Evolutionary conservation across 805 yeast species (phyloP), one percentile per base, ranked within the genome.

Genomic region (Metschnikowia chrysomelidarum): DNA sequence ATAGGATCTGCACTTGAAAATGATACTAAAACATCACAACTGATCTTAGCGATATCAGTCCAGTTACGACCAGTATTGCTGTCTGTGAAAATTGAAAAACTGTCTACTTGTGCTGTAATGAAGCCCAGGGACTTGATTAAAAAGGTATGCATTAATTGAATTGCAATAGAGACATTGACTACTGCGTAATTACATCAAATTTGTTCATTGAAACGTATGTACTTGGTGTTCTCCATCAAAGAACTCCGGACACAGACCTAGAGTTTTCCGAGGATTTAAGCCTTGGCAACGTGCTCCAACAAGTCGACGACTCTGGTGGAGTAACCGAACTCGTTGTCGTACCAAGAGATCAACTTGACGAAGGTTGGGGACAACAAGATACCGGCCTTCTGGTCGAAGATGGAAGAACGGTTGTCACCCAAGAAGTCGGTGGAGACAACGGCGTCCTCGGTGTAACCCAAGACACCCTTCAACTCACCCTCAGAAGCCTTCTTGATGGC

Each of bases 261-360:
- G 22, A 45, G 39, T 37, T 45, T 47, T 25, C 27, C 40, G 38
- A 41, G 17, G 22, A 43, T 35, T 46, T 41, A 45, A 30, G 42
- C 21, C 50, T 77, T 74, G 53, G 94, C 91, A 61, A 84, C 80
- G 75, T 77, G 81, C 69, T 82, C 80, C 57, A 87, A 70, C 62
- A 87, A 74, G 76, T 87, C 96, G 53, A 87, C 95, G 54, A 87
- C 95, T 78, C 96, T 87, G 72, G 93, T 83, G 57, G 95, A 84
- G 85, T 87, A 87, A 67, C 96, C 96, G 75, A 67, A 87, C 76
- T 87, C 96, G 73, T 87, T 87, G 70, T 87, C 96, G 80, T 87
- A 87, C 95, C 95, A 87, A 44, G 95, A 77, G 69, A 87, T 75
- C 62, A 87, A 77, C 80, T 87, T 87, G 71, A 86, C 93, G 68